These are phyloP conservation scores for Escallonia herrerae DNA, from an alignment of 129 eudicot genomes.

Conservation along the genomic window DNA sequence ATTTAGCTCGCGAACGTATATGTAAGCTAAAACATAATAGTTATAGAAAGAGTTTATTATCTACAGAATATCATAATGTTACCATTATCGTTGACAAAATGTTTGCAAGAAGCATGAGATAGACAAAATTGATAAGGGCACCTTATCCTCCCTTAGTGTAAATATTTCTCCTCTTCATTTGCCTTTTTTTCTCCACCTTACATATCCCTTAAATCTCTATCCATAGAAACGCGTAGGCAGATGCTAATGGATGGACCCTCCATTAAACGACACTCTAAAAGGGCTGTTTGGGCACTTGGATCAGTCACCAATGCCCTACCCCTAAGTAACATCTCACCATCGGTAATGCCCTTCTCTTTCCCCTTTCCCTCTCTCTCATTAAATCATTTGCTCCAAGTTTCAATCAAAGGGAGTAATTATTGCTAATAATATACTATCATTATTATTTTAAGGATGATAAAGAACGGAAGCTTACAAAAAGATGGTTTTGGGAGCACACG, in stretches of 20 bases:
- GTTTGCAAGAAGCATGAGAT: too few species aligned
- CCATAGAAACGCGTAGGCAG: background rate
- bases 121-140: too few species aligned
- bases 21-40: too few species aligned
- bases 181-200: conserved; percentile 2
- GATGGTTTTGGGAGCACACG: conserved; percentile 2
- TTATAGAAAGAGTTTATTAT: too few species aligned
- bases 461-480: conserved; percentile 3
- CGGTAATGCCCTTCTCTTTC: too few species aligned
- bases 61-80: too few species aligned
- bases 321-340: background rate
- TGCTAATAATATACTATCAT: too few species aligned
- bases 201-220: background rate
- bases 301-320: conserved; percentile 9
- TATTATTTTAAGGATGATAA: background rate
- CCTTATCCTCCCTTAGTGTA: too few species aligned
- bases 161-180: too few species aligned
- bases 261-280: conserved; percentile 5
- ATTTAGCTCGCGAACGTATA: too few species aligned
- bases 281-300: conserved; percentile 12
- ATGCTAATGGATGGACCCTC: conserved; percentile 28
- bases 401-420: background rate
- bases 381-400: too few species aligned
- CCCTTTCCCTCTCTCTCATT: background rate
- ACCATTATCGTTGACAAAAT: too few species aligned